A percentile compares a stretch with the other conserved stretches of the same genome.
Evolutionary conservation across 2,329 filamentous ascomycete genomes (phyloP).

Genomic region (Truncatella angustata): DNA sequence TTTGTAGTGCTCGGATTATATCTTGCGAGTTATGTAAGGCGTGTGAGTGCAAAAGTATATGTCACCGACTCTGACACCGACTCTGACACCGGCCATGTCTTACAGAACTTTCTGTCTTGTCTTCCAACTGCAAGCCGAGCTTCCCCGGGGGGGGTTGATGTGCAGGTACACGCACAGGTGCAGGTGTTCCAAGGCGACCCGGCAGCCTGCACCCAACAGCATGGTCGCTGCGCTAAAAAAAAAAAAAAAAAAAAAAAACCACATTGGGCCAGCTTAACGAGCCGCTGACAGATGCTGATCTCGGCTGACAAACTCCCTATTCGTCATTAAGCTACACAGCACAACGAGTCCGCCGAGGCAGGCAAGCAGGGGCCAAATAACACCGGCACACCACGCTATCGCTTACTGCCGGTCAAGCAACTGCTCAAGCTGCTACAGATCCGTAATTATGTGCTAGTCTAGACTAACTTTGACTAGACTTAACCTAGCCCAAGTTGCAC

Average conservation of each 20-base stretch:
- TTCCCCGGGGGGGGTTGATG: conserved; percentile 6
- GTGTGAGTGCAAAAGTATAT: neutral
- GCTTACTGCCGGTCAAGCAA: neutral
- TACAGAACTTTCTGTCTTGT: neutral
- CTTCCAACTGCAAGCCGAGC: neutral
- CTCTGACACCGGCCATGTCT: neutral
- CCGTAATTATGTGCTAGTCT: too few species aligned
- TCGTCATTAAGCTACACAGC: too few species aligned
- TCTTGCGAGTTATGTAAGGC: neutral
- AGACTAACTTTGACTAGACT: too few species aligned
- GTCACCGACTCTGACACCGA: neutral
- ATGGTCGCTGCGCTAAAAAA: neutral
- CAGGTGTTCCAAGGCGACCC: too few species aligned
- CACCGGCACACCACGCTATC: too few species aligned
- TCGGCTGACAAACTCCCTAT: conserved; percentile 7
- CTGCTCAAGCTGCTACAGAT: too few species aligned
- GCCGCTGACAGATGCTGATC: conserved; percentile 8
- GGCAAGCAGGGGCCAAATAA: too few species aligned
- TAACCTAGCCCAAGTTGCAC: too few species aligned
- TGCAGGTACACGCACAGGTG: neutral
- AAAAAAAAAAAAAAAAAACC: too few species aligned
- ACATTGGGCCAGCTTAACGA: too few species aligned
- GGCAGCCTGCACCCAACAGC: neutral
- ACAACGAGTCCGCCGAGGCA: too few species aligned
- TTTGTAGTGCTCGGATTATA: neutral